Evolutionary conservation across 768 basidiomycete species (phyloP).

Genomic region (Panaeolus cyanescens): DNA sequence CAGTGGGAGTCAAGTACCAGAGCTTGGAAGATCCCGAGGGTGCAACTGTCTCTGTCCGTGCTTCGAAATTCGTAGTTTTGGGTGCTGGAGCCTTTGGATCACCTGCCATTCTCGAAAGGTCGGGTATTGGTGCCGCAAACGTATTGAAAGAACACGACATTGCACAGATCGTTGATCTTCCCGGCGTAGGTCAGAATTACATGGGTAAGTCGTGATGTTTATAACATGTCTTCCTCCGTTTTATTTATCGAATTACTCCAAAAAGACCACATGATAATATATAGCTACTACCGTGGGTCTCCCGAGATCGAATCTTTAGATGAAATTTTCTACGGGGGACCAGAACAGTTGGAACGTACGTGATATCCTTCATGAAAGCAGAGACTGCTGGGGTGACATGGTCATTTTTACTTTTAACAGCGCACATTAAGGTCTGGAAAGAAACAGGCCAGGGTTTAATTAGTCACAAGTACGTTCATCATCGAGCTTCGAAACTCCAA

Average conservation of each 20-base stretch:
- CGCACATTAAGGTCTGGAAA: conserved; percentile 24
- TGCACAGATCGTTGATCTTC: conserved; percentile 57
- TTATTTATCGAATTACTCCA: background rate
- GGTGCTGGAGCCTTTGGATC: conserved; percentile 59
- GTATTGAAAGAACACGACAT: conserved; percentile 53
- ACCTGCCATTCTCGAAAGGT: conserved; percentile 56
- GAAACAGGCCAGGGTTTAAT: conserved; percentile 45
- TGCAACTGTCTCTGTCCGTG: conserved; percentile 20
- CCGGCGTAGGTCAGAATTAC: conserved; percentile 76
- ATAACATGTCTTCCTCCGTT: background rate
- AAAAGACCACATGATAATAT: conserved; percentile 38
- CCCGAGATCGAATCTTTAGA: conserved; percentile 52
- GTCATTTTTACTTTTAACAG: conserved; percentile 9
- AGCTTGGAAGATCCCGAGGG: conserved; percentile 24
- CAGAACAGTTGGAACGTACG: conserved; percentile 38
- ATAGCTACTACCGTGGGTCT: conserved; percentile 39
- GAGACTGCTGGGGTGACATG: background rate
- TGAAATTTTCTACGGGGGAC: conserved; percentile 37
- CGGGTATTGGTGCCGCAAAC: conserved; percentile 56
- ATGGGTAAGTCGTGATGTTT: conserved; percentile 37
- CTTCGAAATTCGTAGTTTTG: conserved; percentile 46
- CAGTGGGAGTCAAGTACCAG: conserved; percentile 53
- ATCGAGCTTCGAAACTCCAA: background rate
- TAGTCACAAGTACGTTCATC: conserved; percentile 47
- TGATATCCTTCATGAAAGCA: background rate